phyloP scores from a whole-genome alignment of 2,329 filamentous ascomycete species.

The Diplodia corticola region DNA sequence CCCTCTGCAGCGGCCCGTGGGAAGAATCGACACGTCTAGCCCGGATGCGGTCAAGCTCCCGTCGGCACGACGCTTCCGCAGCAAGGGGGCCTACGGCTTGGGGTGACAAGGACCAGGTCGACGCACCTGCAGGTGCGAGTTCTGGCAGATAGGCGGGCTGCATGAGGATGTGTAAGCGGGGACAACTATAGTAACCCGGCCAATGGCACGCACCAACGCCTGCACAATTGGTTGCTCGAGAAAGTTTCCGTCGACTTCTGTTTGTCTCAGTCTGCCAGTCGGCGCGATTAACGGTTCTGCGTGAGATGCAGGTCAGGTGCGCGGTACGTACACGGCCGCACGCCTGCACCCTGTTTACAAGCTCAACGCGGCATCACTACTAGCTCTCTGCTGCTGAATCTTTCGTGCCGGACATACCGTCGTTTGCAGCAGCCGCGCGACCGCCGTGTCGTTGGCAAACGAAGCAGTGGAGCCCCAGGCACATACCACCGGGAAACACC shows the following conservation, averaged over 20 bases:
- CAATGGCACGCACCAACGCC: background rate
- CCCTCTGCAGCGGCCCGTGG: background rate
- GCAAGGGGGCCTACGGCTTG: slow-evolving; percentile 7
- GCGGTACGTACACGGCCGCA: background rate
- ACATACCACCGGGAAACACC: background rate
- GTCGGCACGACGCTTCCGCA: slow-evolving; percentile 18
- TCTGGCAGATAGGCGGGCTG: slow-evolving; percentile 14
- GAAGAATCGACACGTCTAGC: background rate
- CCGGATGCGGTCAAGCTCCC: background rate
- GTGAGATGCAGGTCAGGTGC: background rate
- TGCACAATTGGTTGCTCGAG: background rate
- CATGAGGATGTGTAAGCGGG: slow-evolving; percentile 9
- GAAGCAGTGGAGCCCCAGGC: background rate
- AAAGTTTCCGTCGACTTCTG: background rate
- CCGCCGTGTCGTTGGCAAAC: background rate
- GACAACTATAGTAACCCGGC: background rate
- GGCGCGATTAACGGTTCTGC: too few relatives aligned
- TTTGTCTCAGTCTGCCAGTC: background rate
- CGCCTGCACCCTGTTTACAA: background rate
- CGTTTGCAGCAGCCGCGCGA: background rate
- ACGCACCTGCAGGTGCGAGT: background rate
- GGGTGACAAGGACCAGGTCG: slow-evolving; percentile 1
- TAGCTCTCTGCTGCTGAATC: background rate
- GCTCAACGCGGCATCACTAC: background rate
- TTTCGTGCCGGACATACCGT: background rate